A percentile compares a stretch with the other conserved stretches of the same genome.
phyloP scores from a whole-genome alignment of 805 yeast species.

The Clavispora phyllophila region DNA sequence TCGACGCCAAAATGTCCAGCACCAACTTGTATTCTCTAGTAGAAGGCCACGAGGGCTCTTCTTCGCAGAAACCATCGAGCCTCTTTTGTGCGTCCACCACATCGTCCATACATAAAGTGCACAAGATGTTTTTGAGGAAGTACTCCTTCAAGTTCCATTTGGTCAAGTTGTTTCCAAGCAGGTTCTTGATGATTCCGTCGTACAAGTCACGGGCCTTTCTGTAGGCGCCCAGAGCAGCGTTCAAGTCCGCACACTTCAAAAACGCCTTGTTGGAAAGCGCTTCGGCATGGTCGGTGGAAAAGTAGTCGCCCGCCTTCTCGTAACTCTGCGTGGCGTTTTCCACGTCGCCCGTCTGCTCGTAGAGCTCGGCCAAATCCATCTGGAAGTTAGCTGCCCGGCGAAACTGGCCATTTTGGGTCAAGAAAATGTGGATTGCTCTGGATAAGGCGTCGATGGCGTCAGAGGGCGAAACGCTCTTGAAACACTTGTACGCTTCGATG shows the following conservation, averaged over 20 bases:
- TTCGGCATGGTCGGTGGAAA: conserved; percentile 85
- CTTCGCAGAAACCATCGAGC: conserved; percentile 53
- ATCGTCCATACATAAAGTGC: conserved; percentile 81
- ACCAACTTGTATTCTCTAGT: conserved; percentile 74
- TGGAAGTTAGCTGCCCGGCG: conserved; percentile 94
- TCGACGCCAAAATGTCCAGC: conserved; percentile 63
- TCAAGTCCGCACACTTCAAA: conserved; percentile 83
- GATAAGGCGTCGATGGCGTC: conserved; percentile 74
- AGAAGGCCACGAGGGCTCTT: conserved; percentile 72
- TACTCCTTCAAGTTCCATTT: conserved; percentile 94
- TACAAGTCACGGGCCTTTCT: conserved; percentile 70
- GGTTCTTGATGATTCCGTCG: conserved; percentile 72
- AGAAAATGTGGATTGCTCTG: conserved; percentile 74
- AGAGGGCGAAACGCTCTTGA: conserved; percentile 63
- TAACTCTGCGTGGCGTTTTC: conserved; percentile 61
- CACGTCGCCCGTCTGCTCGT: conserved; percentile 67
- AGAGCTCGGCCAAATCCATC: conserved; percentile 82
- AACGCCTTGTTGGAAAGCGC: conserved; percentile 86
- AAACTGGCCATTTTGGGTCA: conserved; percentile 85
- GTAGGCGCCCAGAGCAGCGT: conserved; percentile 66
- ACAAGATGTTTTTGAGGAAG: conserved; percentile 75
- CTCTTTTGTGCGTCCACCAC: conserved; percentile 79
- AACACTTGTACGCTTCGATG: conserved; percentile 88
- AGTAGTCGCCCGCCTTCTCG: conserved; percentile 96
- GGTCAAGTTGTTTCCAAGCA: conserved; percentile 67